phyloP scores from a whole-genome alignment of 2,329 filamentous ascomycete species.

The Aspergillus aculeatinus region DNA sequence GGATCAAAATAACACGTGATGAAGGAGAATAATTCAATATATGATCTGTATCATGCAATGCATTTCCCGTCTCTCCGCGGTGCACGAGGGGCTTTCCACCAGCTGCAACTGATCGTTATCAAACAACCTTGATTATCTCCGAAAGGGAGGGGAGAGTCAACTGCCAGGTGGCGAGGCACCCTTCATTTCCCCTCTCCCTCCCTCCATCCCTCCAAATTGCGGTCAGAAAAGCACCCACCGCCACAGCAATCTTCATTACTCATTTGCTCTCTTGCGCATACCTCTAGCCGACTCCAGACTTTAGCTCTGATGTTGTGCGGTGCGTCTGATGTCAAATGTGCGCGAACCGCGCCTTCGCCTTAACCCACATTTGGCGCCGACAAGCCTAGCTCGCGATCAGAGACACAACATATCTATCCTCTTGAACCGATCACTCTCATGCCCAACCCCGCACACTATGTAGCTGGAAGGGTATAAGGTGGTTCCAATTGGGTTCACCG shows the following conservation, averaged over 20 bases:
- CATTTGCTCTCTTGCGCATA: constrained; percentile 8
- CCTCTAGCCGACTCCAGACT: neutral
- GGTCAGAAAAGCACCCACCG: constrained; percentile 25
- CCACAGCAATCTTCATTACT: constrained; percentile 13
- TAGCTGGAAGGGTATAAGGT: neutral
- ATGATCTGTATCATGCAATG: neutral
- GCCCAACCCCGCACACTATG: constrained; percentile 24
- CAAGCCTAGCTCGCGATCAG: neutral
- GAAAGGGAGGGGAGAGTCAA: constrained; percentile 10
- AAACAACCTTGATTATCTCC: constrained; percentile 9
- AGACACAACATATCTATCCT: neutral
- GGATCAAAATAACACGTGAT: neutral
- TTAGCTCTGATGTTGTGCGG: neutral
- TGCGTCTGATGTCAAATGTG: neutral
- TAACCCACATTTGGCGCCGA: neutral
- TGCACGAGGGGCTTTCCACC: neutral
- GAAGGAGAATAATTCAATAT: neutral
- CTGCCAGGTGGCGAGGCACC: constrained; percentile 19
- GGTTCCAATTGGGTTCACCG: neutral
- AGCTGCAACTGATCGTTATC: constrained; percentile 1
- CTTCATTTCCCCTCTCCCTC: too few relatives aligned
- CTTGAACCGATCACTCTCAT: constrained; percentile 11
- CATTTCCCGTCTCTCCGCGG: neutral
- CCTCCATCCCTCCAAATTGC: constrained; percentile 19
- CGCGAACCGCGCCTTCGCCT: constrained; percentile 11